Evolutionary conservation across 371 early-diverging fungal species (phyloP).

Genomic region (Synchytrium microbalum): DNA sequence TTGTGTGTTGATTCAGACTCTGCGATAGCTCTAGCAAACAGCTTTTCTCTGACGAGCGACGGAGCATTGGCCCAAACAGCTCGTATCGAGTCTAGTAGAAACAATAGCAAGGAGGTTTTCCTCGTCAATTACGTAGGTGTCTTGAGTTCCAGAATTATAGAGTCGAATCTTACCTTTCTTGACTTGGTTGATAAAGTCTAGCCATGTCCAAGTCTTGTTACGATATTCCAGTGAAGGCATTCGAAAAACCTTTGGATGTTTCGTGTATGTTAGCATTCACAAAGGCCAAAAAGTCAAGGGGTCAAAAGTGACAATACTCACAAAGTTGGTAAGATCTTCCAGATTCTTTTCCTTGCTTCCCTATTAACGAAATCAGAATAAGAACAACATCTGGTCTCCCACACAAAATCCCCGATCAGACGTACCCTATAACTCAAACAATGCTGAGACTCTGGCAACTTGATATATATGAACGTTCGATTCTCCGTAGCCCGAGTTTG

Average conservation of each 20-base stretch:
- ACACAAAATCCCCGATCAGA: background rate
- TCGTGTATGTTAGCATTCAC: no score
- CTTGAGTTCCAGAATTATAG: background rate
- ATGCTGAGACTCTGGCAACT: constrained; percentile 58
- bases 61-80: constrained; percentile 59
- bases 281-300: no score
- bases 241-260: no score
- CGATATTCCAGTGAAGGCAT: constrained; percentile 67
- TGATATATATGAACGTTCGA: constrained; percentile 64
- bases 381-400: background rate
- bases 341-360: constrained; percentile 63
- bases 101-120: background rate
- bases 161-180: constrained; percentile 41
- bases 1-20: background rate
- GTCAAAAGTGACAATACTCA: no score
- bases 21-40: constrained; percentile 16
- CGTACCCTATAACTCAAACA: constrained; percentile 60
- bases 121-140: background rate
- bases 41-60: constrained; percentile 55
- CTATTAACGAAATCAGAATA: constrained; percentile 14
- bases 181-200: constrained; percentile 53
- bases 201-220: constrained; percentile 69
- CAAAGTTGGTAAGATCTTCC: constrained; percentile 61
- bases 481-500: constrained; percentile 59
- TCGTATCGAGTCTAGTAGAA: constrained; percentile 39